phyloP scores from a whole-genome alignment of 805 yeast genomes.

The Maudiozyma bulderi region DNA sequence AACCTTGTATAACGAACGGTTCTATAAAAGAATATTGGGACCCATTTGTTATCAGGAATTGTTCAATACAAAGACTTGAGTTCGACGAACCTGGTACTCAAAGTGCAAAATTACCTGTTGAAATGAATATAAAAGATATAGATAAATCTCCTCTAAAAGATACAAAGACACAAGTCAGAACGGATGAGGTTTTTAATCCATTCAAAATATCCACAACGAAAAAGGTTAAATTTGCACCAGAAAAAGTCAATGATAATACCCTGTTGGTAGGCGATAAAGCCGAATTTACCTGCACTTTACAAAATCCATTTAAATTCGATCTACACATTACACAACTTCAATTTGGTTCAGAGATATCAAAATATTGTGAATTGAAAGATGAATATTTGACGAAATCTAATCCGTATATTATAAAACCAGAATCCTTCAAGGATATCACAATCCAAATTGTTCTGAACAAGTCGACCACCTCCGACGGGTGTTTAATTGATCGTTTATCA shows the following conservation, averaged over 20 bases:
- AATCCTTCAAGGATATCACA: slow-evolving; percentile 30
- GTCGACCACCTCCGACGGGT: slow-evolving; percentile 8
- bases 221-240: neutral
- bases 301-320: slow-evolving; percentile 75
- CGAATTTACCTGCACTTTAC: slow-evolving; percentile 47
- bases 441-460: slow-evolving; percentile 15
- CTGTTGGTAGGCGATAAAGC: slow-evolving; percentile 53
- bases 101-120: slow-evolving; percentile 11
- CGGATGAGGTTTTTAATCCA: slow-evolving; percentile 51
- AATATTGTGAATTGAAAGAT: slow-evolving; percentile 16
- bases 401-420: slow-evolving; percentile 32
- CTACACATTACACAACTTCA: slow-evolving; percentile 45
- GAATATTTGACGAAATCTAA: slow-evolving; percentile 9
- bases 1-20: slow-evolving; percentile 19
- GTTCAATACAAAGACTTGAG: slow-evolving; percentile 30
- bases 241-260: neutral
- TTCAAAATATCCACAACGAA: slow-evolving; percentile 24
- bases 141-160: neutral
- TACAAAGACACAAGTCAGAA: slow-evolving; percentile 20
- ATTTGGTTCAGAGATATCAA: slow-evolving; percentile 28
- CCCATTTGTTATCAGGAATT: slow-evolving; percentile 48
- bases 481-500: slow-evolving; percentile 9
- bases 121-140: slow-evolving; percentile 5
- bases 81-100: slow-evolving; percentile 10
- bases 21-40: slow-evolving; percentile 56